Evolutionary conservation across 228 moss, liverwort and hornwort genomes (phyloP).

Genomic region (Sphagnum magellanicum): DNA sequence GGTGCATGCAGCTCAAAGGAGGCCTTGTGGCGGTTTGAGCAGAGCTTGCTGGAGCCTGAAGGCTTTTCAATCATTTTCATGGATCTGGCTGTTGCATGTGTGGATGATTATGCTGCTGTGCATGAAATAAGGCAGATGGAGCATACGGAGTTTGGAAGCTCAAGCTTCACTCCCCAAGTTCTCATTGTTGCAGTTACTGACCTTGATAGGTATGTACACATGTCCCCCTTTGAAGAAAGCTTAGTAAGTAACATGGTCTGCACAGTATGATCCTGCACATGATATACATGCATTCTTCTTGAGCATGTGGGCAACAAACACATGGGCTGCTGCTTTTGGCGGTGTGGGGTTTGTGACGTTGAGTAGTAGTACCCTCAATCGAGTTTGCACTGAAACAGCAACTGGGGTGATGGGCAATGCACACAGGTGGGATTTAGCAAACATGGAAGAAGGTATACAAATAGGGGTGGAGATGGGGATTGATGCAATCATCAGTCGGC

Average conservation of each 20-base stretch:
- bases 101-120: constrained; percentile 23
- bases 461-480: constrained; percentile 36
- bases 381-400: too few relatives aligned
- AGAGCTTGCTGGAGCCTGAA: constrained; percentile 36
- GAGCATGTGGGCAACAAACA: too few relatives aligned
- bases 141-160: constrained; percentile 12
- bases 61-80: constrained; percentile 35
- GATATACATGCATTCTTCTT: too few relatives aligned
- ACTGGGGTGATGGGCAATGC: too few relatives aligned
- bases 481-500: constrained; percentile 31
- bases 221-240: neutral
- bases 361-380: too few relatives aligned
- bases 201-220: constrained; percentile 23
- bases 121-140: constrained; percentile 30
- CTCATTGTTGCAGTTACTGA: constrained; percentile 19
- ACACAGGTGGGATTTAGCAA: constrained; percentile 32
- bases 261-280: too few relatives aligned
- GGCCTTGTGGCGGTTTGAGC: constrained; percentile 38
- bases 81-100: constrained; percentile 15
- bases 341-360: too few relatives aligned
- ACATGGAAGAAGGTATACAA: constrained; percentile 13
- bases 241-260: neutral
- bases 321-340: too few relatives aligned
- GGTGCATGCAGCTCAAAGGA: constrained; percentile 22
- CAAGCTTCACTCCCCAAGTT: constrained; percentile 19